phyloP scores from a whole-genome alignment of 2,329 filamentous ascomycete genomes.

The Colletotrichum lini region DNA sequence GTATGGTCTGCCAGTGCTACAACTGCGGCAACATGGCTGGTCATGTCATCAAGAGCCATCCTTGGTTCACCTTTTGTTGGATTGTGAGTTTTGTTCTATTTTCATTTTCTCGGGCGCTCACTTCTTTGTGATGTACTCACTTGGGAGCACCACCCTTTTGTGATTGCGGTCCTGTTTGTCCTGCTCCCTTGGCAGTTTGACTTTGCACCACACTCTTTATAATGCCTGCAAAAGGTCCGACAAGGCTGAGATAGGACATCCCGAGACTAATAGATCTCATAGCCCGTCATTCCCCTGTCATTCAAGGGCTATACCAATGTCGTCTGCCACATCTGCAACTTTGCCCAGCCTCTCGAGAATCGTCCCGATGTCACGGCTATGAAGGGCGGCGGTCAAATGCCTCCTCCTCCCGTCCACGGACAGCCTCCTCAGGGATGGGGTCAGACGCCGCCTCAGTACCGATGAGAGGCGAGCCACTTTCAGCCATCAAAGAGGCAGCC shows the following conservation, averaged over 20 bases:
- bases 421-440: slow-evolving; percentile 54
- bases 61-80: slow-evolving; percentile 87
- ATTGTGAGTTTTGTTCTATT: slow-evolving; percentile 62
- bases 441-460: slow-evolving; percentile 42
- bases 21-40: slow-evolving; percentile 77
- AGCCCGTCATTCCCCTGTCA: slow-evolving; percentile 81
- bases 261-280: slow-evolving; percentile 20
- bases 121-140: not conserved
- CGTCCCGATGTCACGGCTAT: slow-evolving; percentile 70
- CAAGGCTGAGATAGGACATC: not conserved
- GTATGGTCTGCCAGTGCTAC: slow-evolving; percentile 73
- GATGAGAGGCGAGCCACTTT: slow-evolving; percentile 11
- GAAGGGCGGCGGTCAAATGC: slow-evolving; percentile 56
- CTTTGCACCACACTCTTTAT: not conserved
- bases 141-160: not conserved
- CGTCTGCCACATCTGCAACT: slow-evolving; percentile 82
- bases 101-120: not conserved
- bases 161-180: not conserved
- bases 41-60: slow-evolving; percentile 73
- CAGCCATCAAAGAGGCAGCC: not conserved
- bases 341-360: slow-evolving; percentile 76
- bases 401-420: slow-evolving; percentile 50
- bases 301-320: slow-evolving; percentile 78
- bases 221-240: not conserved
- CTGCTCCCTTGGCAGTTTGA: not conserved